Conservation (phyloP, 257 asterid genomes). For the Buddleja alternifolia region DNA sequence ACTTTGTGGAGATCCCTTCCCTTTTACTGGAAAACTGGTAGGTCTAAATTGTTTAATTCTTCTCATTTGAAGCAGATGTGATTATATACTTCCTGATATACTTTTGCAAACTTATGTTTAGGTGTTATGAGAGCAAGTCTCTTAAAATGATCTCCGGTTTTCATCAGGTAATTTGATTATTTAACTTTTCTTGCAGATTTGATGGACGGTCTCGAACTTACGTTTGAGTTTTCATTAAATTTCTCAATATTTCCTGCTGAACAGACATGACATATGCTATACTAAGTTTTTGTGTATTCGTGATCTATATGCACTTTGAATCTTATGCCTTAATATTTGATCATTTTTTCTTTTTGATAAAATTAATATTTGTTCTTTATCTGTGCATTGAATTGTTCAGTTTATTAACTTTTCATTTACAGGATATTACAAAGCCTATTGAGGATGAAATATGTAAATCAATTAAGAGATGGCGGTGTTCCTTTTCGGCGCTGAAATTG, state of each 20-base stretch:
- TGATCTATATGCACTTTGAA: constrained; percentile 6
- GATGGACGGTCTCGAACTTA: background rate
- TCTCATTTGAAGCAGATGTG: background rate
- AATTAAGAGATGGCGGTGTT: constrained; percentile 76
- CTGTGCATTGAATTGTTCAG: background rate
- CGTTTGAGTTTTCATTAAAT: constrained; percentile 1
- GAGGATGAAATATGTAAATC: constrained; percentile 74
- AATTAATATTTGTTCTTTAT: background rate
- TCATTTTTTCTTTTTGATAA: background rate
- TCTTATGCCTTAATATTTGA: background rate
- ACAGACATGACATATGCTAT: background rate
- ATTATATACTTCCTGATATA: constrained; percentile 17
- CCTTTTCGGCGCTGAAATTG: constrained; percentile 86
- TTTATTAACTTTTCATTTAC: constrained; percentile 21
- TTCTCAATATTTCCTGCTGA: background rate
- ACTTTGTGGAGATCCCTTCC: constrained; percentile 93
- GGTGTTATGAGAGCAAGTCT: constrained; percentile 84
- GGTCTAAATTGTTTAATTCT: constrained; percentile 14
- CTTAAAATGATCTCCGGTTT: constrained; percentile 90
- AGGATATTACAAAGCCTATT: constrained; percentile 95
- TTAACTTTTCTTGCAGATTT: background rate
- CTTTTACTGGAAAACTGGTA: constrained; percentile 86
- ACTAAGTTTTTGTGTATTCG: background rate
- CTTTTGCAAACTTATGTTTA: constrained; percentile 34
- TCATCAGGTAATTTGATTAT: constrained; percentile 63